Percentiles rank a stretch among this genome's conserved stretches.
These are phyloP conservation scores for Dictyostelium citrinum DNA, from an alignment of 78 protist species.

Conservation along the genomic window DNA sequence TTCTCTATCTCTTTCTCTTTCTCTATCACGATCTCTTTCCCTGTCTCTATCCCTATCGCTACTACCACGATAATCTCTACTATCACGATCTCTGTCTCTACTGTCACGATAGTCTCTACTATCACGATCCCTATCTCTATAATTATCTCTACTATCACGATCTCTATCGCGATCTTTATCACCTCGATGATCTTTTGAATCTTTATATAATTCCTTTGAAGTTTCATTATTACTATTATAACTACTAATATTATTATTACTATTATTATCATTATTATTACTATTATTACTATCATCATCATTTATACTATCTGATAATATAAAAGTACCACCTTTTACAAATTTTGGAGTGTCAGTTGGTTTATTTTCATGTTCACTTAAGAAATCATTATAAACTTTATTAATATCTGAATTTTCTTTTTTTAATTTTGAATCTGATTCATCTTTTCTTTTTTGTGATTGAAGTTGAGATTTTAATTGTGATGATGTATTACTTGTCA, in stretches of 20 bases:
- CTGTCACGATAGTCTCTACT: neutral
- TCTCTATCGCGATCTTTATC: neutral
- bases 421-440: conserved; percentile 8
- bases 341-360: conserved; percentile 1
- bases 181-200: neutral
- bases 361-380: neutral
- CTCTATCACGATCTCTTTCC: neutral
- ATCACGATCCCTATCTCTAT: neutral
- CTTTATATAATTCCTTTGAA: neutral
- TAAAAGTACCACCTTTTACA: conserved; percentile 22
- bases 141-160: neutral
- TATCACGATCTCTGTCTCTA: neutral
- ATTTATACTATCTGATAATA: neutral
- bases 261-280: neutral
- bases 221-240: neutral
- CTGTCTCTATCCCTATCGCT: neutral
- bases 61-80: neutral
- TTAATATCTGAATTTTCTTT: neutral
- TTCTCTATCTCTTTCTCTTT: neutral
- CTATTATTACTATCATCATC: neutral
- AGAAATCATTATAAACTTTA: conserved; percentile 9
- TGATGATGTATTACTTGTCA: neutral
- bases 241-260: neutral
- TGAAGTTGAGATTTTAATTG: neutral
- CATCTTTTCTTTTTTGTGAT: conserved; percentile 12